phyloP scores from a whole-genome alignment of 2,329 filamentous ascomycete genomes.

The Alternaria gansuensis region DNA sequence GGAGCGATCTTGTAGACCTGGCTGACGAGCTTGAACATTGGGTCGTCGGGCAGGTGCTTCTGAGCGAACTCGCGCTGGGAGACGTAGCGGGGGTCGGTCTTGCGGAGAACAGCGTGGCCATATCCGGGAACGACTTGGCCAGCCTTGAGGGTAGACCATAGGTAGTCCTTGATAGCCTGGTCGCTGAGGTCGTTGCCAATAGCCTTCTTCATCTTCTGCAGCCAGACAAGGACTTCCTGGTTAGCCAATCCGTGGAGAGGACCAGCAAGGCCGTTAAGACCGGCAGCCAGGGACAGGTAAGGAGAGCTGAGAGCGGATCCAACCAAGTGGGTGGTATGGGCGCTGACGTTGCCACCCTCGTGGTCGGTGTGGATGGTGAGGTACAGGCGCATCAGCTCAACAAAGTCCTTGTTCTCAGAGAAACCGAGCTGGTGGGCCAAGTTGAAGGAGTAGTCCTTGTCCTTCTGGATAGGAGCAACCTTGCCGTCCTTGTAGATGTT shows the following conservation, averaged over 20 bases:
- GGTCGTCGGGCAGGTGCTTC: constrained; percentile 92
- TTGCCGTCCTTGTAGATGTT: constrained; percentile 99
- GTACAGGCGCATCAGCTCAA: constrained; percentile 98
- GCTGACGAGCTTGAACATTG: constrained; percentile 99
- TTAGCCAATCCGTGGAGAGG: constrained; percentile 99
- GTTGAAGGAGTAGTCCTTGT: constrained; percentile 99
- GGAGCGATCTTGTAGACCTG: constrained; percentile 99
- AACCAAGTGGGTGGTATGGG: constrained; percentile 98
- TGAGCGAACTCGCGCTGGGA: constrained; percentile 97
- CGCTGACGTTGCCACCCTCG: constrained; percentile 98
- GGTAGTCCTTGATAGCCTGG: constrained; percentile 96
- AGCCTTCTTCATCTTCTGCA: constrained; percentile 96
- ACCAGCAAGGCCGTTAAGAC: constrained; percentile 96
- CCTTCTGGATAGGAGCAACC: constrained; percentile 93
- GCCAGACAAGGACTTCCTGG: constrained; percentile 99
- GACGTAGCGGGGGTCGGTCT: constrained; percentile 99
- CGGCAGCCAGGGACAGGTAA: constrained; percentile 94
- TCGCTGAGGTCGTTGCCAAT: constrained; percentile 96
- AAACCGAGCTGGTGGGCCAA: constrained; percentile 99
- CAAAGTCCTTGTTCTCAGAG: constrained; percentile 91
- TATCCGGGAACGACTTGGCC: constrained; percentile 98
- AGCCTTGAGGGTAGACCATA: constrained; percentile 95
- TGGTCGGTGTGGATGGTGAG: constrained; percentile 99
- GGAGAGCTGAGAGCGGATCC: constrained; percentile 96
- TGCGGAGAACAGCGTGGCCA: constrained; percentile 98